Conservation (phyloP, 23 red algal species). For the Gracilaria gracilis region DNA sequence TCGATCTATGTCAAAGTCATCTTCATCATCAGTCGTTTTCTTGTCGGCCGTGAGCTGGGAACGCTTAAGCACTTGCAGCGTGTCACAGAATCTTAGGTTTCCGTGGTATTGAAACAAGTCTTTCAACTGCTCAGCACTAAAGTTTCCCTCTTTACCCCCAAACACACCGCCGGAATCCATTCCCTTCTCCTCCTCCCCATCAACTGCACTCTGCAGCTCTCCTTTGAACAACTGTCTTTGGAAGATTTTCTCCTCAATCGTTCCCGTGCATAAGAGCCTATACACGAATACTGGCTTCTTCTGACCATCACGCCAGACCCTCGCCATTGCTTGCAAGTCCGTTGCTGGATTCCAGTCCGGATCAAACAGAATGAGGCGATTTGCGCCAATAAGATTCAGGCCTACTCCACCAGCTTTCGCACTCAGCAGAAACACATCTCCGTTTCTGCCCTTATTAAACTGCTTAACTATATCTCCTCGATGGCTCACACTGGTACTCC, state of each 20-base stretch:
- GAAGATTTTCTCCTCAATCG: slow-evolving; percentile 98
- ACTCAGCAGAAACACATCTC: slow-evolving; percentile 84
- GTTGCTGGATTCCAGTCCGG: slow-evolving; percentile 98
- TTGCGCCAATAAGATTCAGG: slow-evolving; percentile 94
- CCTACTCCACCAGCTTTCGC: slow-evolving; percentile 93
- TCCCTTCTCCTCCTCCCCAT: slow-evolving; percentile 28
- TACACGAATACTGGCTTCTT: slow-evolving; percentile 90
- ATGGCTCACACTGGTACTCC: slow-evolving; percentile 73
- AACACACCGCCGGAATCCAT: slow-evolving; percentile 7
- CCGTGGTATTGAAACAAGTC: slow-evolving; percentile 71
- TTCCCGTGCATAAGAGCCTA: slow-evolving; percentile 80
- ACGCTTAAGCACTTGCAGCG: slow-evolving; percentile 59
- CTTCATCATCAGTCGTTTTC: not conserved
- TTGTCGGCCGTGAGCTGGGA: slow-evolving; percentile 27
- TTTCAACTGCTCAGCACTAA: slow-evolving; percentile 71
- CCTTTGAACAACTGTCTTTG: slow-evolving; percentile 98
- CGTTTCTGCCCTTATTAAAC: slow-evolving; percentile 73
- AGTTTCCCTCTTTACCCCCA: slow-evolving; percentile 54
- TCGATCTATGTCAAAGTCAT: slow-evolving; percentile 6
- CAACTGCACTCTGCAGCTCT: slow-evolving; percentile 70
- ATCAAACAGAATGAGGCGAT: slow-evolving; percentile 95
- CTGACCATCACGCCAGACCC: slow-evolving; percentile 96
- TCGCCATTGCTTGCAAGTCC: slow-evolving; percentile 90
- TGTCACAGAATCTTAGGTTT: slow-evolving; percentile 61
- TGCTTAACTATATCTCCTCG: slow-evolving; percentile 78